Conservation (phyloP, 225 moss, liverwort and hornwort genomes). For the Rhytidiadelphus loreus region DNA sequence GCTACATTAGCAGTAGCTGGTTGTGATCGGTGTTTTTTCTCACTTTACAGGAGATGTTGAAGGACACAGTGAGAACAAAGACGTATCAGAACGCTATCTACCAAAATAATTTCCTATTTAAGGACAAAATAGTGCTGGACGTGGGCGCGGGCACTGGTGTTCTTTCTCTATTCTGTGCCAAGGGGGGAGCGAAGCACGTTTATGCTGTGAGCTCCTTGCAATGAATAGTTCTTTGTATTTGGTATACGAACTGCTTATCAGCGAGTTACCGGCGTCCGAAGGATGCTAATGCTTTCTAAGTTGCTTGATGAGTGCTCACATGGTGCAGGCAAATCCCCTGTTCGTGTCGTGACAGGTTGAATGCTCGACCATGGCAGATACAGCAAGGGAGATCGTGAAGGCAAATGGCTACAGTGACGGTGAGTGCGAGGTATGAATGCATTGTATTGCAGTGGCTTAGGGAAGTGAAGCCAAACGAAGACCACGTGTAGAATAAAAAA, state of each 20-base stretch:
- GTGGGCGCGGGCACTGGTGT: constrained; percentile 98
- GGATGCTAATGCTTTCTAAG: not conserved
- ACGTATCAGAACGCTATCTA: constrained; percentile 96
- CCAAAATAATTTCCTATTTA: constrained; percentile 83
- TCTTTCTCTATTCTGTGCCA: constrained; percentile 91
- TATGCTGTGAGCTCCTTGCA: constrained; percentile 60
- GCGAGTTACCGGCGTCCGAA: not conserved
- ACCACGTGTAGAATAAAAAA: not conserved
- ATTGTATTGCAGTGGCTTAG: not conserved
- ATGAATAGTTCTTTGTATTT: not conserved
- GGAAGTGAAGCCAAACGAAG: not conserved
- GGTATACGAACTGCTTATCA: not conserved
- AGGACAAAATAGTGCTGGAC: constrained; percentile 89
- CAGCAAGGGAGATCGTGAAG: constrained; percentile 82
- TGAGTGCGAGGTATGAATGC: constrained; percentile 57
- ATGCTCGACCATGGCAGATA: constrained; percentile 98
- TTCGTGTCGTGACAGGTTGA: constrained; percentile 90
- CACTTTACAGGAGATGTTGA: constrained; percentile 83
- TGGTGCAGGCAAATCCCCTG: constrained; percentile 55
- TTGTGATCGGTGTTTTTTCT: constrained; percentile 2
- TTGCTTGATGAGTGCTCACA: constrained; percentile 82
- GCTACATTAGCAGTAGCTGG: not conserved
- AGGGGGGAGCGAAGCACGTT: constrained; percentile 92
- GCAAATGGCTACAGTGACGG: constrained; percentile 96
- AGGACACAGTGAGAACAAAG: constrained; percentile 94